Evolutionary conservation across 768 basidiomycete genomes (phyloP).

Genomic region (Pulveroboletus frians): DNA sequence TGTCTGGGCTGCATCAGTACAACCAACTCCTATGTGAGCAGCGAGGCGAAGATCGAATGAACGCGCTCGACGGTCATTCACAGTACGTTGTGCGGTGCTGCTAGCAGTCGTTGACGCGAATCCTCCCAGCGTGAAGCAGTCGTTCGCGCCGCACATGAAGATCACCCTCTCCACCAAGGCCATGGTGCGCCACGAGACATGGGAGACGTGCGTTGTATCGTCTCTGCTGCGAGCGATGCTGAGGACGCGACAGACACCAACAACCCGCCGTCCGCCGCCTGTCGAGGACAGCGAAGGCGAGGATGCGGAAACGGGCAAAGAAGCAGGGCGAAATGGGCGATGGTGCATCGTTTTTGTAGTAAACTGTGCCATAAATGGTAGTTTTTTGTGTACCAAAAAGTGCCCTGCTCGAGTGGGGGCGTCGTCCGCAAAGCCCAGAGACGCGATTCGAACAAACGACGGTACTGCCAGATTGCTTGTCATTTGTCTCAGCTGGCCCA

Average conservation of each 20-base stretch:
- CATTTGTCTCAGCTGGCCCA: slow-evolving; percentile 12
- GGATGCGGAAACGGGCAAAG: slow-evolving; percentile 43
- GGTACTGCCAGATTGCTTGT: not conserved
- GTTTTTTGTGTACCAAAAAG: slow-evolving; percentile 18
- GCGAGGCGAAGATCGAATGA: slow-evolving; percentile 23
- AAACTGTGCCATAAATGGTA: slow-evolving; percentile 7
- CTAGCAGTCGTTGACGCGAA: not conserved
- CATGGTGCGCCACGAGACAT: slow-evolving; percentile 35
- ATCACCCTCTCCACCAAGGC: slow-evolving; percentile 53
- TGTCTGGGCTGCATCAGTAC: slow-evolving; percentile 67
- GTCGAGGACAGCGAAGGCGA: slow-evolving; percentile 52
- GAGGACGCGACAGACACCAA: slow-evolving; percentile 47
- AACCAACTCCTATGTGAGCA: slow-evolving; percentile 57
- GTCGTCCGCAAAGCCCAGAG: slow-evolving; percentile 1
- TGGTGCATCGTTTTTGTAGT: slow-evolving; percentile 13
- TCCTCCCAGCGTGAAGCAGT: slow-evolving; percentile 43
- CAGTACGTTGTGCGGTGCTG: slow-evolving; percentile 40
- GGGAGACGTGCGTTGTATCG: slow-evolving; percentile 32
- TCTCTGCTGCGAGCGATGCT: not conserved
- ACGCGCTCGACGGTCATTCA: slow-evolving; percentile 44
- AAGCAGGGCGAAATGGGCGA: slow-evolving; percentile 23
- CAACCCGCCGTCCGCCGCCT: slow-evolving; percentile 46
- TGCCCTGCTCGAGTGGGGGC: slow-evolving; percentile 4
- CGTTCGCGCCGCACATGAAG: slow-evolving; percentile 63
- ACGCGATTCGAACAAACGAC: not conserved